Conservation (phyloP, 225 moss, liverwort and hornwort genomes). For the Takakia lepidozioides region DNA sequence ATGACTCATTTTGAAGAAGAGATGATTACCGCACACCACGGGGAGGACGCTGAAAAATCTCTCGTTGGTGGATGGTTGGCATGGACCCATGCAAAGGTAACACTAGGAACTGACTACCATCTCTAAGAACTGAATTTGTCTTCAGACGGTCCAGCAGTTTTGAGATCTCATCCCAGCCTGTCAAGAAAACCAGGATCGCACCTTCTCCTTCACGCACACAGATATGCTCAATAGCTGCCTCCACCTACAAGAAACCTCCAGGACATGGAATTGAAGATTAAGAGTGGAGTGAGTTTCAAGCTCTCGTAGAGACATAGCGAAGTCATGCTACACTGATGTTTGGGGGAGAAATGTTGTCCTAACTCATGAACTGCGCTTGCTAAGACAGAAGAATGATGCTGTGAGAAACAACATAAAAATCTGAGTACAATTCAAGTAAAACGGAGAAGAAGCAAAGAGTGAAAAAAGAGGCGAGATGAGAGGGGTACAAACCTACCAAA, state of each 20-base stretch:
- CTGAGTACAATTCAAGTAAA: no score
- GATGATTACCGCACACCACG: conserved; percentile 67
- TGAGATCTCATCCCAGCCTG: conserved; percentile 99
- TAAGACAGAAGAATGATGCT: no score
- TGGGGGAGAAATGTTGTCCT: no score
- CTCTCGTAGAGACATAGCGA: no score
- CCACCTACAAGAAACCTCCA: conserved; percentile 52
- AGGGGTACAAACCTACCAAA: conserved; percentile 75
- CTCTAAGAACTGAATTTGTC: conserved; percentile 63
- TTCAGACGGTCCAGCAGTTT: conserved; percentile 85
- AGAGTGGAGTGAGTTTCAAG: no score
- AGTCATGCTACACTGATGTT: no score
- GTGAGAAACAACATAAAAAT: no score
- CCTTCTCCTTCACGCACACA: conserved; percentile 84
- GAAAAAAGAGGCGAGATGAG: background rate
- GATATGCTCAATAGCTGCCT: conserved; percentile 79
- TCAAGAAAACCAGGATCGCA: conserved; percentile 86
- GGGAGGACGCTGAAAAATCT: conserved; percentile 92
- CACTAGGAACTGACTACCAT: conserved; percentile 56
- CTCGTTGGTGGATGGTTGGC: conserved; percentile 96
- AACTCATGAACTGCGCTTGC: no score
- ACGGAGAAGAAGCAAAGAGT: background rate
- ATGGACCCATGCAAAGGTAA: conserved; percentile 97
- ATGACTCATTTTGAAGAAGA: no score
- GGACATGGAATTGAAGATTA: background rate